Percentiles rank a stretch among this genome's conserved stretches.
These are phyloP conservation scores for Colletotrichum siamense DNA, from an alignment of 2,329 filamentous ascomycete genomes.

Conservation along the genomic window DNA sequence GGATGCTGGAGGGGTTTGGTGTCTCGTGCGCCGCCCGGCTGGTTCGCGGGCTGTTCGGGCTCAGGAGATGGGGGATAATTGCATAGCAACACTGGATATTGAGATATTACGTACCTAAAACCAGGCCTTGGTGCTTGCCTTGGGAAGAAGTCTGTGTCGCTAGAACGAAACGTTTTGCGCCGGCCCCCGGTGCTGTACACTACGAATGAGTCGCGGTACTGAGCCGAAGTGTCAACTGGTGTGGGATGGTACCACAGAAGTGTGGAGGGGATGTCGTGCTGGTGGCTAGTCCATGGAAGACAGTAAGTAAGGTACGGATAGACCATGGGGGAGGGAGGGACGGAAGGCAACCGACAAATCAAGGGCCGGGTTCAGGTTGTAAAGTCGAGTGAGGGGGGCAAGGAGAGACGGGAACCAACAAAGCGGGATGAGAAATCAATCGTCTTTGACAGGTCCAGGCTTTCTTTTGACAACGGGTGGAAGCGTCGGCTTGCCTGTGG, in stretches of 20 bases:
- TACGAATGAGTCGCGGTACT: neutral
- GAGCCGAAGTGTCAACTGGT: neutral
- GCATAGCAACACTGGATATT: neutral
- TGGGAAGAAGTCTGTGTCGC: neutral
- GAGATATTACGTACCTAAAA: neutral
- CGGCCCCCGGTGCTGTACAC: neutral
- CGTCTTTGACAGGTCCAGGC: neutral
- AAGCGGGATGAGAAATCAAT: neutral
- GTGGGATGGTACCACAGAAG: neutral
- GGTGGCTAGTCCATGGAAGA: neutral
- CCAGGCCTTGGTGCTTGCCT: neutral
- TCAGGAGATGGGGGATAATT: neutral
- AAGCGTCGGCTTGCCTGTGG: neutral
- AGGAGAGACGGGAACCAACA: neutral
- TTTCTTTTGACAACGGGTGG: neutral
- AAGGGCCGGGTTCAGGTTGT: neutral
- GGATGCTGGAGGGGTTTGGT: neutral
- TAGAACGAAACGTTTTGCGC: neutral
- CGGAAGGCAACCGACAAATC: neutral
- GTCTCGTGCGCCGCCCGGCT: neutral
- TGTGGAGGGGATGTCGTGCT: neutral
- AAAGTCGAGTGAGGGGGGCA: neutral
- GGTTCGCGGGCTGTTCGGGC: neutral
- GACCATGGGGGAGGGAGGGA: neutral
- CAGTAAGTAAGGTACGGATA: neutral